Evolutionary conservation across 805 yeast genomes (phyloP).

Genomic region (Lipomyces orientalis): DNA sequence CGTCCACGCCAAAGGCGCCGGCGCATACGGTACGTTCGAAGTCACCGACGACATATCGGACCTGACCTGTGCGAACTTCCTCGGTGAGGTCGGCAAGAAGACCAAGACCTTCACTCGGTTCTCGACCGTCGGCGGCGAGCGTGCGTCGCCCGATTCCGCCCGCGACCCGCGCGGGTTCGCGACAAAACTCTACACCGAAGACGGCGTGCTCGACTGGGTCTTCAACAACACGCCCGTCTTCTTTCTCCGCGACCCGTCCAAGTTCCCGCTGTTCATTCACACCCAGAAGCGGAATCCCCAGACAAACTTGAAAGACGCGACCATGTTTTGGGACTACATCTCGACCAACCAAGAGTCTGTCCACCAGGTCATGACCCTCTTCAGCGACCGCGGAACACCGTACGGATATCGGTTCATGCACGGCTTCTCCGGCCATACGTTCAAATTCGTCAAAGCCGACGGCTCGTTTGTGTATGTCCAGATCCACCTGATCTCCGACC

Average conservation of each 20-base stretch:
- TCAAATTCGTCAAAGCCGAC: constrained; percentile 59
- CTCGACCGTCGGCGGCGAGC: constrained; percentile 74
- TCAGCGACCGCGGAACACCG: constrained; percentile 68
- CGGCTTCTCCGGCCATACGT: constrained; percentile 70
- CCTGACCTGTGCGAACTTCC: constrained; percentile 56
- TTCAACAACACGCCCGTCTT: constrained; percentile 74
- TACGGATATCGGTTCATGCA: constrained; percentile 60
- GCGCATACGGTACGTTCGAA: constrained; percentile 65
- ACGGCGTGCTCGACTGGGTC: constrained; percentile 74
- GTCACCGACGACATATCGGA: constrained; percentile 63
- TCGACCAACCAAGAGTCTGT: constrained; percentile 60
- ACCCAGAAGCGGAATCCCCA: constrained; percentile 74
- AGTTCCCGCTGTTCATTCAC: constrained; percentile 70
- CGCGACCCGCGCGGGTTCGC: constrained; percentile 77
- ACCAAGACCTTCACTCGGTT: constrained; percentile 67
- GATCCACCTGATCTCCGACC: constrained; percentile 58
- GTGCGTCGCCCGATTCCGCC: constrained; percentile 67
- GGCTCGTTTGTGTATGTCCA: constrained; percentile 62
- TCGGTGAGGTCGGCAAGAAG: constrained; percentile 74
- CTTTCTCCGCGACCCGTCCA: constrained; percentile 66
- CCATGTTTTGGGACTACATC: constrained; percentile 64
- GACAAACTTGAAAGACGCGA: constrained; percentile 62
- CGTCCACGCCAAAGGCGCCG: constrained; percentile 71
- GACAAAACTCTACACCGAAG: constrained; percentile 68
- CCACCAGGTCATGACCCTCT: constrained; percentile 63